phyloP scores from a whole-genome alignment of 495 filamentous ascomycete genomes.

The Penicillium nucicola region DNA sequence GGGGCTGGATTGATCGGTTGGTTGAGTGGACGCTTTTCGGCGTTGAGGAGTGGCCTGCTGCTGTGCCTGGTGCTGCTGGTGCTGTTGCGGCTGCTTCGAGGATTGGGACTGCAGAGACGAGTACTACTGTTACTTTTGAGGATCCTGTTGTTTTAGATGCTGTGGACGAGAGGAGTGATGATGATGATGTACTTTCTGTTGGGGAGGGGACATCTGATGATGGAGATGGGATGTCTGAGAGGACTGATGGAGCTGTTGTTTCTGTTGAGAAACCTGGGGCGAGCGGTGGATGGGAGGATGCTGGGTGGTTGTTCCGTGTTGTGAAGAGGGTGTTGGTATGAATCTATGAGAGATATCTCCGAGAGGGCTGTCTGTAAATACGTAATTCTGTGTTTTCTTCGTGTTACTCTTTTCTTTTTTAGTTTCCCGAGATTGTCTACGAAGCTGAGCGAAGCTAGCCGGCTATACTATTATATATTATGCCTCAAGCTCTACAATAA shows the following conservation, averaged over 20 bases:
- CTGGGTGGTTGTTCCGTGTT: slow-evolving; percentile 77
- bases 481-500: too few species aligned
- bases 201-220: slow-evolving; percentile 10
- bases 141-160: slow-evolving; percentile 5
- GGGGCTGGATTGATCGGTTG: slow-evolving; percentile 69
- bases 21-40: slow-evolving; percentile 77
- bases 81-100: slow-evolving; percentile 2
- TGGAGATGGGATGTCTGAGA: neutral
- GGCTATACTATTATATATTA: too few species aligned
- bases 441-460: neutral
- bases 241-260: slow-evolving; percentile 22
- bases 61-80: slow-evolving; percentile 1
- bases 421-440: neutral
- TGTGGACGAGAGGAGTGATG: neutral
- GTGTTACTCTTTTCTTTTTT: neutral
- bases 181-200: slow-evolving; percentile 10
- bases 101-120: slow-evolving; percentile 53
- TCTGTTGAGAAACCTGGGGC: slow-evolving; percentile 39
- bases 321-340: slow-evolving; percentile 69
- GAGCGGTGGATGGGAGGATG: slow-evolving; percentile 75
- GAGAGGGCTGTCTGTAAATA: neutral
- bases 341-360: slow-evolving; percentile 12
- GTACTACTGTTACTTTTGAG: slow-evolving; percentile 33
- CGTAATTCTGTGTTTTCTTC: neutral
- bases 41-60: slow-evolving; percentile 54